phyloP scores from a whole-genome alignment of 163 green algal genomes.

The Scenedesmus sp. region DNA sequence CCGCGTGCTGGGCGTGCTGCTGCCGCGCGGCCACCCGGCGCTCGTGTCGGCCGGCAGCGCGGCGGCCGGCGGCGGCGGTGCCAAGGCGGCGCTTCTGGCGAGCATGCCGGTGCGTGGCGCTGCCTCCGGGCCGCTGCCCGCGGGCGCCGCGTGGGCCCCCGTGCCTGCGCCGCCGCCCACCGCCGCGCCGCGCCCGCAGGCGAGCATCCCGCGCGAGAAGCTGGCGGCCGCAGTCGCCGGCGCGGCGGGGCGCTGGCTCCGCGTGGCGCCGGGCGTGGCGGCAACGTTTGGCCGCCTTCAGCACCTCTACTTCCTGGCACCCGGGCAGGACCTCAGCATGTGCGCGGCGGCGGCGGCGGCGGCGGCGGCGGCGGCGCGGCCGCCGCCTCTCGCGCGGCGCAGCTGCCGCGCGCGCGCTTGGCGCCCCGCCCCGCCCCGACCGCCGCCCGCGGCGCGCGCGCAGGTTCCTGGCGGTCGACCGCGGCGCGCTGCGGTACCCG shows the following conservation, averaged over 20 bases:
- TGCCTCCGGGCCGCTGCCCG: background rate
- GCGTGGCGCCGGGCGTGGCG: slow-evolving; percentile 30
- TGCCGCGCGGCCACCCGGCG: slow-evolving; percentile 41
- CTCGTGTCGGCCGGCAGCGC: background rate
- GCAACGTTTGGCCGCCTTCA: slow-evolving; percentile 54
- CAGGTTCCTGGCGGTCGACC: slow-evolving; percentile 70
- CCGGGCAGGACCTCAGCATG: slow-evolving; percentile 58
- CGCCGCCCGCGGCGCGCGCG: background rate
- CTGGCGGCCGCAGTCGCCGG: background rate
- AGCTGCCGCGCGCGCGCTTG: background rate
- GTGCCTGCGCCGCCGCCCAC: no score
- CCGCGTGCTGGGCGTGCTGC: slow-evolving; percentile 37
- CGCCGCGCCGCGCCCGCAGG: no score
- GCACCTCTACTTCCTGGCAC: slow-evolving; percentile 74
- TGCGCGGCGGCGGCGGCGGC: background rate
- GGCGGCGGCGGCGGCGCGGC: background rate
- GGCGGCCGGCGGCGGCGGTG: background rate
- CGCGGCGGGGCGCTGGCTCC: slow-evolving; percentile 25
- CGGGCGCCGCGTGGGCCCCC: no score
- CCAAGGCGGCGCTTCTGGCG: slow-evolving; percentile 3
- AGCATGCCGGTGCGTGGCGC: slow-evolving; percentile 17
- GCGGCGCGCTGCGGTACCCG: slow-evolving; percentile 68
- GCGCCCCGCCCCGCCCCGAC: background rate
- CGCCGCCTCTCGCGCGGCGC: background rate
- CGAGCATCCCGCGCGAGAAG: no score